A percentile compares a stretch with the other conserved stretches of the same genome.
Conservation (phyloP, 768 basidiomycete genomes). For the Phlebiopsis gigantea region DNA sequence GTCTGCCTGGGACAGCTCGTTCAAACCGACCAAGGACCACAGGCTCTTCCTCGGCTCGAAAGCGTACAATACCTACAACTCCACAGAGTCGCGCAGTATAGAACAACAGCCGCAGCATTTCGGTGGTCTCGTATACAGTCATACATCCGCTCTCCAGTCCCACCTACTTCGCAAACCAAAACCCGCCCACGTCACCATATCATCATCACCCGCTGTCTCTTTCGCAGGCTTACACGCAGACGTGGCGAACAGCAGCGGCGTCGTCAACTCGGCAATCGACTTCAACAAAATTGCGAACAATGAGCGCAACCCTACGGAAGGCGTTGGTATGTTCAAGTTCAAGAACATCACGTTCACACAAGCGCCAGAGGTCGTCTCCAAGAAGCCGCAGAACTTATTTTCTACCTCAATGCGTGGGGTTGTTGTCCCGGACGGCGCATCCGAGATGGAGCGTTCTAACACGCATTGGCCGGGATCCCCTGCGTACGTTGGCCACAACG, state of each 20-base stretch:
- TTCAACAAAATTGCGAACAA: slow-evolving; percentile 20
- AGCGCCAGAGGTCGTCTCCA: slow-evolving; percentile 44
- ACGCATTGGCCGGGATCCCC: slow-evolving; percentile 43
- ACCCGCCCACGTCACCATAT: slow-evolving; percentile 48
- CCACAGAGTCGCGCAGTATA: slow-evolving; percentile 34
- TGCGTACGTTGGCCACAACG: slow-evolving; percentile 35
- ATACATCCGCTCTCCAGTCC: slow-evolving; percentile 48
- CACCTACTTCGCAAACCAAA: slow-evolving; percentile 44
- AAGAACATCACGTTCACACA: slow-evolving; percentile 23
- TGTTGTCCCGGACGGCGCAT: slow-evolving; percentile 25
- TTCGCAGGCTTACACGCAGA: slow-evolving; percentile 40
- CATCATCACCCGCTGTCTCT: slow-evolving; percentile 22
- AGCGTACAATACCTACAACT: slow-evolving; percentile 20
- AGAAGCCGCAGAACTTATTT: slow-evolving; percentile 33
- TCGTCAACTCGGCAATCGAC: slow-evolving; percentile 24
- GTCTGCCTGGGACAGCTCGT: not conserved
- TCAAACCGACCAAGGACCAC: not conserved
- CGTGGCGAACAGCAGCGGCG: slow-evolving; percentile 18
- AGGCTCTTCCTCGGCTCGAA: slow-evolving; percentile 35
- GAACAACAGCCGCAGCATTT: slow-evolving; percentile 60
- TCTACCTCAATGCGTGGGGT: slow-evolving; percentile 29
- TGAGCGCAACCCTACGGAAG: slow-evolving; percentile 2
- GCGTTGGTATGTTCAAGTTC: slow-evolving; percentile 27
- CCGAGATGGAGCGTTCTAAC: slow-evolving; percentile 35
- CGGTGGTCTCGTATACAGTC: slow-evolving; percentile 59